A percentile compares a stretch with the other conserved stretches of the same genome.
Evolutionary conservation across 345 rosid species (phyloP).

Genomic region (Eutrema yunnanense): DNA sequence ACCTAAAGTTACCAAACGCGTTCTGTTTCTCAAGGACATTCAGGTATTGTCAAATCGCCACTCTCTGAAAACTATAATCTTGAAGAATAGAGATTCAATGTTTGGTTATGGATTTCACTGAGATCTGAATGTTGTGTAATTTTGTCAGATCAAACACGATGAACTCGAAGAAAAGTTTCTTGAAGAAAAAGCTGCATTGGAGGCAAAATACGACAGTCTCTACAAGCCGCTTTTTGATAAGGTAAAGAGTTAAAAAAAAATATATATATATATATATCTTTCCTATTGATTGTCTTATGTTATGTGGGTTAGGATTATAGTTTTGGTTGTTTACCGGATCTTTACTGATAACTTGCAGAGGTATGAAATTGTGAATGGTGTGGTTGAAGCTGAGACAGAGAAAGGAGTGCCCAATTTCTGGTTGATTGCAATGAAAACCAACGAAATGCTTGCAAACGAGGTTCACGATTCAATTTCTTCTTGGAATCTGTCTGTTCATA

Average conservation of each 20-base stretch:
- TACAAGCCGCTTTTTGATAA: constrained; percentile 23
- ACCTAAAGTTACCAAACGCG: constrained; percentile 23
- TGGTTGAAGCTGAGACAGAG: constrained; percentile 20
- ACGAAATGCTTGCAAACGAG: constrained; percentile 78
- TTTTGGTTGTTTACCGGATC: not conserved
- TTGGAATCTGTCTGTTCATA: not conserved
- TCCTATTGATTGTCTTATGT: not conserved
- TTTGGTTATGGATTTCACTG: not conserved
- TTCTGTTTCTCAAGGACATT: constrained; percentile 26
- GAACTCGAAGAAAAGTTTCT: constrained; percentile 30
- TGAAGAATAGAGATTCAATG: not conserved
- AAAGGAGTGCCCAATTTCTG: constrained; percentile 92
- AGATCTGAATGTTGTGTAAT: not conserved
- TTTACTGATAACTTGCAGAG: constrained; percentile 20
- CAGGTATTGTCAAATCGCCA: constrained; percentile 11
- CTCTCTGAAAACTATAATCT: not conserved
- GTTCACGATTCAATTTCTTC: not conserved
- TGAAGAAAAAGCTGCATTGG: constrained; percentile 23
- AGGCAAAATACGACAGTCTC: constrained; percentile 14
- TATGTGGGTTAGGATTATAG: not conserved
- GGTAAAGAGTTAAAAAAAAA: not conserved
- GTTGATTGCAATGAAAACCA: constrained; percentile 88
- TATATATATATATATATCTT: not conserved
- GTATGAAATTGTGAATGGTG: constrained; percentile 30
- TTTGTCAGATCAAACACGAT: constrained; percentile 21